A percentile compares a stretch with the other conserved stretches of the same genome.
Evolutionary conservation across 805 yeast species (phyloP).

Genomic region (Wickerhamiella kurtzmanii): DNA sequence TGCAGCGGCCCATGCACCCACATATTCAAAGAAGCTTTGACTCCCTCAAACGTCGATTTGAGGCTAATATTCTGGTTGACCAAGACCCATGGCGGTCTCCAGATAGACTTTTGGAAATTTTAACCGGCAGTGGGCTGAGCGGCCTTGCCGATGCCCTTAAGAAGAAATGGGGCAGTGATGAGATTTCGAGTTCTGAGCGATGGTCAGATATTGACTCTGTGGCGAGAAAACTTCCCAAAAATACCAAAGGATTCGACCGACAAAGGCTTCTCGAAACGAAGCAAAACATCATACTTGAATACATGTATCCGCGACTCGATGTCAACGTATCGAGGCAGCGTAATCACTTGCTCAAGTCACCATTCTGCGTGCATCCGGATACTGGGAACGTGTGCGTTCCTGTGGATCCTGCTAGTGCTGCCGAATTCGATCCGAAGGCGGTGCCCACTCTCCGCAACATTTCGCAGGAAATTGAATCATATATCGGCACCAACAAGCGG

Average conservation of each 20-base stretch:
- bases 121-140: constrained; percentile 31
- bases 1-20: constrained; percentile 82
- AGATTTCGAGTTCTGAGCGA: constrained; percentile 44
- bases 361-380: constrained; percentile 92
- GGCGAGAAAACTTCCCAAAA: constrained; percentile 28
- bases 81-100: constrained; percentile 55
- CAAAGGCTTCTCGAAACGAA: constrained; percentile 50
- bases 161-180: constrained; percentile 43
- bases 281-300: constrained; percentile 67
- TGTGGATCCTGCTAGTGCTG: constrained; percentile 25
- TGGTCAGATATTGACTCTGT: constrained; percentile 57
- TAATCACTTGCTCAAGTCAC: constrained; percentile 86
- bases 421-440: constrained; percentile 57
- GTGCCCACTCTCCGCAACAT: constrained; percentile 65
- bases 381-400: constrained; percentile 96
- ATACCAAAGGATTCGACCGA: constrained; percentile 27
- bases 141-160: constrained; percentile 33
- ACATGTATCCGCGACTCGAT: constrained; percentile 84
- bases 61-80: constrained; percentile 51
- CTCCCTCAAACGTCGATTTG: constrained; percentile 48
- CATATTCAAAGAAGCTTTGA: constrained; percentile 61
- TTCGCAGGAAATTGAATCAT: constrained; percentile 45
- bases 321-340: constrained; percentile 81
- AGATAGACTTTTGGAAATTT: constrained; percentile 40
- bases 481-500: constrained; percentile 11